Evolutionary conservation across 306 rosid species (phyloP).

Genomic region (Carpinus viminea): DNA sequence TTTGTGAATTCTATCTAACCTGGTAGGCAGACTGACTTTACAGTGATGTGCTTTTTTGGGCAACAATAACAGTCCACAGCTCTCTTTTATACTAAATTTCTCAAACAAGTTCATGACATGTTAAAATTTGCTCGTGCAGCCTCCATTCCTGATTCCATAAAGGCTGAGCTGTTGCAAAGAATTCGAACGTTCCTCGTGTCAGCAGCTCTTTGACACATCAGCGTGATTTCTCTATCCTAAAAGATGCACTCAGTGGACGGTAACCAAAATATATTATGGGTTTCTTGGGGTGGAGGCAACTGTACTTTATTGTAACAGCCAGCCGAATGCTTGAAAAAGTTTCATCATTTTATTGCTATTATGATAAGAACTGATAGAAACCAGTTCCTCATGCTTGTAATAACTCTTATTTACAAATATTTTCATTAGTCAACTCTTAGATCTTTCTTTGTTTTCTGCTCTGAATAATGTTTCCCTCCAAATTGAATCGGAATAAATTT

Average conservation of each 20-base stretch:
- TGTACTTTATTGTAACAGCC: background rate
- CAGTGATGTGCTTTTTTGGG: background rate
- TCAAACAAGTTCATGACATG: background rate
- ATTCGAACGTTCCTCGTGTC: constrained; percentile 70
- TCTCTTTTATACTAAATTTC: background rate
- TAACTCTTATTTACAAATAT: background rate
- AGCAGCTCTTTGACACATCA: constrained; percentile 48
- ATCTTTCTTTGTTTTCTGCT: background rate
- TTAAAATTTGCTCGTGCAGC: constrained; percentile 46
- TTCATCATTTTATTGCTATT: background rate
- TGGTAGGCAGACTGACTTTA: background rate
- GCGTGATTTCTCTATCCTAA: constrained; percentile 2
- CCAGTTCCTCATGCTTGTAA: background rate
- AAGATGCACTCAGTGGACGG: background rate
- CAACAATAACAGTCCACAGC: background rate
- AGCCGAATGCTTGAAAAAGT: background rate
- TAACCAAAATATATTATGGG: background rate
- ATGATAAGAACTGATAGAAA: background rate
- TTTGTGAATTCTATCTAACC: background rate
- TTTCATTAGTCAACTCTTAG: background rate
- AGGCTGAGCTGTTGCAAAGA: constrained; percentile 85
- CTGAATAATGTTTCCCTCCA: background rate
- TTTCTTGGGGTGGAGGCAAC: background rate
- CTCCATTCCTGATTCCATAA: constrained; percentile 78
- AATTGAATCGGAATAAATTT: too few relatives aligned